Evolutionary conservation across 441 rosid genomes (phyloP).

Genomic region (Pelargonium citronellum): DNA sequence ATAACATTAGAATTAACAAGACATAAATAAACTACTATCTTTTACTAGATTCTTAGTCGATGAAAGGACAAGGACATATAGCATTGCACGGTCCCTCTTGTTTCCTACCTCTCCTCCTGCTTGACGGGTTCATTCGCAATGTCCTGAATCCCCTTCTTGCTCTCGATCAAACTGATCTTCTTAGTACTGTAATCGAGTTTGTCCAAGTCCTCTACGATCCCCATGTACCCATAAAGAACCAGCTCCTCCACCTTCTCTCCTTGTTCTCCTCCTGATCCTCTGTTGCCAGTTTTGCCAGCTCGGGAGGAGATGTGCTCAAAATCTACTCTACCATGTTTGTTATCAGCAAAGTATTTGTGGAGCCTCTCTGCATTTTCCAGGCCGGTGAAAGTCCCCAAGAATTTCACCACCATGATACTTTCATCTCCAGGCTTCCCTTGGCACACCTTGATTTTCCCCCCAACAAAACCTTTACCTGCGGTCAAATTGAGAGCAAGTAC

Average conservation of each 20-base stretch:
- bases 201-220: constrained; percentile 58
- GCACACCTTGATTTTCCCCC: constrained; percentile 44
- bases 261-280: constrained; percentile 10
- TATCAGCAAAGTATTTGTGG: constrained; percentile 37
- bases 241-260: constrained; percentile 38
- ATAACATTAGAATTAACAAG: too few species aligned
- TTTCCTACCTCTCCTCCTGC: constrained; percentile 25
- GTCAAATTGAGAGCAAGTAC: constrained; percentile 13
- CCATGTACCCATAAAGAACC: constrained; percentile 50
- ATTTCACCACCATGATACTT: constrained; percentile 49
- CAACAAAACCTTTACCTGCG: constrained; percentile 44
- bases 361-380: constrained; percentile 50
- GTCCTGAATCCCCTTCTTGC: constrained; percentile 57
- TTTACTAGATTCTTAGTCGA: too few species aligned
- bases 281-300: constrained; percentile 12
- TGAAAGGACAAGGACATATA: too few species aligned
- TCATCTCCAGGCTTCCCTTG: constrained; percentile 58
- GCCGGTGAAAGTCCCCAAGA: constrained; percentile 50
- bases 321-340: constrained; percentile 40
- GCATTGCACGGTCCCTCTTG: neutral
- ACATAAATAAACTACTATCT: too few species aligned
- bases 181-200: constrained; percentile 48
- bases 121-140: constrained; percentile 52
- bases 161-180: constrained; percentile 42
- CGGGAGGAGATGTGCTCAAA: constrained; percentile 29